These are phyloP conservation scores for Symbiodinium pilosum DNA, from an alignment of 73 alveolate genomes.

Conservation along the genomic window DNA sequence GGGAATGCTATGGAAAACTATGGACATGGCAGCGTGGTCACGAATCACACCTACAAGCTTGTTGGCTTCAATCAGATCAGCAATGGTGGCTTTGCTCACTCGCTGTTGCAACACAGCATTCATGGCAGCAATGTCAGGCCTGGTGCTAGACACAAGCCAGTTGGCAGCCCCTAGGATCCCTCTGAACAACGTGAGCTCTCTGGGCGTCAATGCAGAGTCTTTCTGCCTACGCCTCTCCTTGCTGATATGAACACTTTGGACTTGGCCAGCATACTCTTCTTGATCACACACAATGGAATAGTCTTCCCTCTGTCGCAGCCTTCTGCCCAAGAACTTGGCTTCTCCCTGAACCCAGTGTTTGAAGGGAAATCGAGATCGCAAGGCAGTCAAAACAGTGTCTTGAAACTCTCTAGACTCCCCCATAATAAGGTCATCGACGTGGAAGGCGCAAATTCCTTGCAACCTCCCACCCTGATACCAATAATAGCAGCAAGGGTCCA, in stretches of 20 bases:
- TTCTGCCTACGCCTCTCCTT: not conserved
- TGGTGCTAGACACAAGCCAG: not conserved
- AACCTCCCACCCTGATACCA: not conserved
- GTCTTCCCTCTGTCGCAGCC: not conserved
- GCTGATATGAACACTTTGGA: not conserved
- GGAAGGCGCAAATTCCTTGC: not conserved
- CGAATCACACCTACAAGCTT: not conserved
- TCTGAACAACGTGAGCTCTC: not conserved
- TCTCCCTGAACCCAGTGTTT: not conserved
- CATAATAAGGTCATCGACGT: slow-evolving; percentile 12
- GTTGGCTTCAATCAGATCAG: slow-evolving; percentile 27
- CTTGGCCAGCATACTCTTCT: not conserved
- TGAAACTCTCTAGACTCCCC: not conserved
- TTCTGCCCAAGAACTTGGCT: not conserved
- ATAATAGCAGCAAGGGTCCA: not conserved
- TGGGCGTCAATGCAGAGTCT: not conserved
- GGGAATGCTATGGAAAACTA: not conserved
- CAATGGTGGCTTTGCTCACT: not conserved
- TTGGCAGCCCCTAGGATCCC: slow-evolving; percentile 38
- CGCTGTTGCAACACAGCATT: slow-evolving; percentile 15
- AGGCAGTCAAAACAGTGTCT: too few species aligned
- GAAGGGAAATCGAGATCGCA: not conserved
- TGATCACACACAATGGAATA: not conserved
- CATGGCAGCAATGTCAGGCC: slow-evolving; percentile 24
- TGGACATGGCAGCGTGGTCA: not conserved